Percentiles rank a stretch among this genome's conserved stretches.
phyloP scores from a whole-genome alignment of 1,284 basidiomycete genomes.

The Apiotrichum akiyoshidainum region DNA sequence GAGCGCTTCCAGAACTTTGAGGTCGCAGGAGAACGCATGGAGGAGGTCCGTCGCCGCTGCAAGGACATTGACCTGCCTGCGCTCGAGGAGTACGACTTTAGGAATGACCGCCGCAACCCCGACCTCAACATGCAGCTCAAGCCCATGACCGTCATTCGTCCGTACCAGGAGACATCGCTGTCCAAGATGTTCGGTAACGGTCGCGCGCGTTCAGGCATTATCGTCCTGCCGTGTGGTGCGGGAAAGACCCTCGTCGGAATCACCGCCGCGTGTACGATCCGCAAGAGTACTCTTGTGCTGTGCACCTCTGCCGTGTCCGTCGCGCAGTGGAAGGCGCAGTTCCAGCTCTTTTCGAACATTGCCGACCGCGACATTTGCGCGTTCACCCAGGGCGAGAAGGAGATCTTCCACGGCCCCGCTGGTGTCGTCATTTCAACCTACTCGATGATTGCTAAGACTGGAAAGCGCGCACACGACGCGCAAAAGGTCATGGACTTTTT shows the following conservation, averaged over 20 bases:
- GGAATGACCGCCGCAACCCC: constrained; percentile 89
- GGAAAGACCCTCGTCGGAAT: constrained; percentile 99
- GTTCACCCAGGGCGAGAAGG: constrained; percentile 94
- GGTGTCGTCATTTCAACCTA: constrained; percentile 97
- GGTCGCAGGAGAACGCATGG: constrained; percentile 85
- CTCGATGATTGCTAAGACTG: constrained; percentile 96
- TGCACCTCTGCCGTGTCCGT: constrained; percentile 96
- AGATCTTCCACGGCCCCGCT: constrained; percentile 79
- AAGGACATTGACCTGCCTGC: constrained; percentile 94
- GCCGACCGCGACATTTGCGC: constrained; percentile 91
- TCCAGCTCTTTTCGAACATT: constrained; percentile 95
- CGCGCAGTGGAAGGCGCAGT: constrained; percentile 96
- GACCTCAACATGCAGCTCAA: constrained; percentile 96
- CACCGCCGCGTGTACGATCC: constrained; percentile 98
- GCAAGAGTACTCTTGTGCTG: constrained; percentile 96
- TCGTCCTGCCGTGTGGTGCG: constrained; percentile 96
- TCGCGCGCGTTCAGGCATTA: constrained; percentile 94
- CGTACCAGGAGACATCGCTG: constrained; percentile 93
- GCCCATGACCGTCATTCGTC: constrained; percentile 89
- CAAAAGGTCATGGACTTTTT: constrained; percentile 99
- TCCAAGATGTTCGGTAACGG: constrained; percentile 99
- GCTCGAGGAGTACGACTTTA: constrained; percentile 96
- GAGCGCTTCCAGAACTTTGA: constrained; percentile 94
- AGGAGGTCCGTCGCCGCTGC: constrained; percentile 88
- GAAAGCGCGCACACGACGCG: constrained; percentile 91